These are phyloP conservation scores for Tilletia walkeri DNA, from an alignment of 1,284 basidiomycete genomes.

Conservation along the genomic window DNA sequence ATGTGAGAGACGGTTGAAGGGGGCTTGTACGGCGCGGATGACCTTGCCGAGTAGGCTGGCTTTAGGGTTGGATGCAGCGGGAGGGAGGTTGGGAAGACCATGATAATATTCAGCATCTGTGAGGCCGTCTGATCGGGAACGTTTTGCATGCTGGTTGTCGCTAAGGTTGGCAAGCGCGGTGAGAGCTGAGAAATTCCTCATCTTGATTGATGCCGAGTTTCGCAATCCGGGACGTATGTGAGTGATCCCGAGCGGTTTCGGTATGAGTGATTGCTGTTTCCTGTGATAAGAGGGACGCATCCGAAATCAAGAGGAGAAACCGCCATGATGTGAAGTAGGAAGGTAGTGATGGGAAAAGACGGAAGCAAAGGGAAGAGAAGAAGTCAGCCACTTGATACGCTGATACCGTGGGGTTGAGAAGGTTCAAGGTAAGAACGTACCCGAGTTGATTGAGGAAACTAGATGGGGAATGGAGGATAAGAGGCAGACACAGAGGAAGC, in stretches of 20 bases:
- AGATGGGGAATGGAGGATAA: too few relatives aligned
- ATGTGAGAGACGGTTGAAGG: neutral
- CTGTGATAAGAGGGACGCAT: neutral
- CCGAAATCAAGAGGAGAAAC: neutral
- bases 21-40: neutral
- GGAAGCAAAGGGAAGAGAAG: neutral
- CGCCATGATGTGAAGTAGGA: neutral
- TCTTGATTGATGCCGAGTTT: neutral
- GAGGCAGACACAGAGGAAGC: too few relatives aligned
- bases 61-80: neutral
- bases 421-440: too few relatives aligned
- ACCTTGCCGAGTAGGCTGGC: neutral
- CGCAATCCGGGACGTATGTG: too few relatives aligned
- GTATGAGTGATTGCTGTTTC: neutral
- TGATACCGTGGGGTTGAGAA: too few relatives aligned
- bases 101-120: conserved; percentile 4
- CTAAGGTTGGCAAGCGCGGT: neutral
- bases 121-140: conserved; percentile 5
- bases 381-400: neutral
- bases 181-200: neutral
- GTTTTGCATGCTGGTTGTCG: conserved; percentile 8
- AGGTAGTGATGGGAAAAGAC: neutral
- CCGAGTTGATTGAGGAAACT: too few relatives aligned
- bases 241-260: neutral
- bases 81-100: neutral